Conservation (phyloP, 768 basidiomycete species). For the Serendipita indica region DNA sequence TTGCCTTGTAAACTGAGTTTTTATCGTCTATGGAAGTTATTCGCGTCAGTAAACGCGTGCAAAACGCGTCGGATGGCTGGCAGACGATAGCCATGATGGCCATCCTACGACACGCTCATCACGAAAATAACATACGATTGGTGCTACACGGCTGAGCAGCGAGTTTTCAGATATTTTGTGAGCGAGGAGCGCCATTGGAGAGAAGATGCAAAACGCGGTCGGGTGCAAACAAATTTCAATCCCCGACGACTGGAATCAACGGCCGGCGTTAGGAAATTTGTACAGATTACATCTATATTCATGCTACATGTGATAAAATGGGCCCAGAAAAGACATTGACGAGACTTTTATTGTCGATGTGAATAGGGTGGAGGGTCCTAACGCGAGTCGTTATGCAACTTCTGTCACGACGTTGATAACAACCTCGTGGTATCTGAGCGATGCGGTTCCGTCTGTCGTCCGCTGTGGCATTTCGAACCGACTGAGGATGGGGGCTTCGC, state of each 20-base stretch:
- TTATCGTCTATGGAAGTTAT: neutral
- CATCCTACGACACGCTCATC: neutral
- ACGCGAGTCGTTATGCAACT: neutral
- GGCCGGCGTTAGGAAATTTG: neutral
- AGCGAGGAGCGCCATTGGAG: no score
- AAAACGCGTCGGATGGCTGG: slow-evolving; percentile 5
- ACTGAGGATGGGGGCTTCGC: neutral
- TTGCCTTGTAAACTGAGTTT: neutral
- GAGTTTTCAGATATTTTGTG: neutral
- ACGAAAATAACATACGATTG: neutral
- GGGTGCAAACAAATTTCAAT: neutral
- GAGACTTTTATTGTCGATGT: no score
- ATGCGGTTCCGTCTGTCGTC: neutral
- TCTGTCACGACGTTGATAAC: slow-evolving; percentile 4
- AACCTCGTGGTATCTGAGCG: neutral
- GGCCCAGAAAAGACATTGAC: no score
- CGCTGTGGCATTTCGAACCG: neutral
- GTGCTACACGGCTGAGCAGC: neutral
- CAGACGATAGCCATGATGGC: neutral
- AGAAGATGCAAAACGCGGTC: neutral
- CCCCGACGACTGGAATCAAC: neutral
- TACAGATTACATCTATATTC: neutral
- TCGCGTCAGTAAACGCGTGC: neutral
- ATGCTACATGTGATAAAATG: no score
- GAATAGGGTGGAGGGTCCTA: no score